Percentiles rank a stretch among this genome's conserved stretches.
Evolutionary conservation across 78 protist species (phyloP).

Genomic region (Pigoraptor vietnamica): DNA sequence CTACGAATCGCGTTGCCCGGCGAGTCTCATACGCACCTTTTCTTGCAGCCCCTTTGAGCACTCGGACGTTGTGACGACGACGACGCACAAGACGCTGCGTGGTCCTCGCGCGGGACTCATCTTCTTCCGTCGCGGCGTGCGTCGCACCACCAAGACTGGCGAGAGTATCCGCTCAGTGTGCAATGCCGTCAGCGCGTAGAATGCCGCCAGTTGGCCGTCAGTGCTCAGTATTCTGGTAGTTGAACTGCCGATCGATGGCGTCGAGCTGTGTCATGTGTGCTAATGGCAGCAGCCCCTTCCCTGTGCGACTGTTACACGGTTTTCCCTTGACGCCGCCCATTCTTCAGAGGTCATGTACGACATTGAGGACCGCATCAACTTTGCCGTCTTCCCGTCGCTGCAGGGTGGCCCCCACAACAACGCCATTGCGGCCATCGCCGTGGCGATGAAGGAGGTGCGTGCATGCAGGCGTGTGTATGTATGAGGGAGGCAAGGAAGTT

Average conservation of each 20-base stretch:
- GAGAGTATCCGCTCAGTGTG: background rate
- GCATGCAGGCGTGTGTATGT: background rate
- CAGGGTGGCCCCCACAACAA: constrained; percentile 99
- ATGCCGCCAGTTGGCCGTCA: background rate
- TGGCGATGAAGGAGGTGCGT: constrained; percentile 69
- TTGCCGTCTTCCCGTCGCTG: constrained; percentile 91
- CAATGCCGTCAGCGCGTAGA: background rate
- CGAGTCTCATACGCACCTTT: too few species aligned
- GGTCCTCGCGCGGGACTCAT: constrained; percentile 99
- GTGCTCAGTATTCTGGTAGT: background rate
- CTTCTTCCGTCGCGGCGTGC: constrained; percentile 81
- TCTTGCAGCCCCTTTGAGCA: constrained; percentile 52
- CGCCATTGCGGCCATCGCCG: constrained; percentile 92
- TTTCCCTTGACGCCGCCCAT: too few species aligned
- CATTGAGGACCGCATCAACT: constrained; percentile 68
- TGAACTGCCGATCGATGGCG: too few species aligned
- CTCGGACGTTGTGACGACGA: constrained; percentile 97
- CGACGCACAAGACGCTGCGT: constrained; percentile 99
- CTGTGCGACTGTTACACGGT: too few species aligned
- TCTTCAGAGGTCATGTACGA: constrained; percentile 6
- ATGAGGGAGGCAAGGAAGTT: background rate
- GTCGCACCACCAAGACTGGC: background rate
- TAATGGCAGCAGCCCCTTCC: too few species aligned
- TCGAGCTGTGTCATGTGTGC: too few species aligned
- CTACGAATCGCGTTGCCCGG: too few species aligned